phyloP scores from a whole-genome alignment of 2,329 filamentous ascomycete genomes.

The Penicillium sclerotiorum region DNA sequence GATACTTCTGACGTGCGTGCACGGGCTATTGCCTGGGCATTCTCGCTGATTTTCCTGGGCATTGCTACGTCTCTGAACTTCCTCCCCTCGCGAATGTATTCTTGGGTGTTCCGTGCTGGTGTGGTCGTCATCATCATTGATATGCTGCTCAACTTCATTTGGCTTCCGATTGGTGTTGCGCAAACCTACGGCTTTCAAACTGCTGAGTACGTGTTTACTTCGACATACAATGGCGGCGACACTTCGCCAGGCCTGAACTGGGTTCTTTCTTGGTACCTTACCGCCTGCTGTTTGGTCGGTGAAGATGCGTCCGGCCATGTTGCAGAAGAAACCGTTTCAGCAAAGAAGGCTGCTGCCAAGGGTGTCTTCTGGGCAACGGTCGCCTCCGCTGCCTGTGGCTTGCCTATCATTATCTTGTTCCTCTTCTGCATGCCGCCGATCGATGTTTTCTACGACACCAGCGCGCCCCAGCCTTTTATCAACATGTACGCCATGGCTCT shows the following conservation, averaged over 20 bases:
- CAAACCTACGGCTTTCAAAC: slow-evolving; percentile 50
- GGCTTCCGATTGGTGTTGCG: slow-evolving; percentile 50
- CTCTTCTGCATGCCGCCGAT: slow-evolving; percentile 36
- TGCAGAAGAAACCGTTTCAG: slow-evolving; percentile 33
- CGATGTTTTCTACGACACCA: slow-evolving; percentile 32
- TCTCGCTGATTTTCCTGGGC: slow-evolving; percentile 36
- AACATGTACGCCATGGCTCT: slow-evolving; percentile 27
- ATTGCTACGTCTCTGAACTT: slow-evolving; percentile 36
- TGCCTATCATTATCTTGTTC: slow-evolving; percentile 34
- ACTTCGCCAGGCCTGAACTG: slow-evolving; percentile 31
- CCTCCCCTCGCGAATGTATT: slow-evolving; percentile 44
- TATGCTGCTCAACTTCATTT: slow-evolving; percentile 51
- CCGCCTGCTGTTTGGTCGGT: slow-evolving; percentile 30
- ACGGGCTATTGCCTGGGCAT: slow-evolving; percentile 49
- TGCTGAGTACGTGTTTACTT: slow-evolving; percentile 49
- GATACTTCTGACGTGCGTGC: slow-evolving; percentile 45
- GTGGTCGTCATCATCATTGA: slow-evolving; percentile 46
- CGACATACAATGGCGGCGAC: slow-evolving; percentile 33
- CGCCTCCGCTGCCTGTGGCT: slow-evolving; percentile 31
- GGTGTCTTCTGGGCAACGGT: slow-evolving; percentile 35
- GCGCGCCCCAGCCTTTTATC: slow-evolving; percentile 31
- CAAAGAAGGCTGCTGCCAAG: slow-evolving; percentile 33
- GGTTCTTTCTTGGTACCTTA: slow-evolving; percentile 32
- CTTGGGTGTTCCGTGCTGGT: slow-evolving; percentile 47
- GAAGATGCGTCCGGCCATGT: slow-evolving; percentile 35